A percentile compares a stretch with the other conserved stretches of the same genome.
These are phyloP conservation scores for Pseudogymnoascus sp. DNA, from an alignment of 2,329 filamentous ascomycete genomes.

Conservation along the genomic window DNA sequence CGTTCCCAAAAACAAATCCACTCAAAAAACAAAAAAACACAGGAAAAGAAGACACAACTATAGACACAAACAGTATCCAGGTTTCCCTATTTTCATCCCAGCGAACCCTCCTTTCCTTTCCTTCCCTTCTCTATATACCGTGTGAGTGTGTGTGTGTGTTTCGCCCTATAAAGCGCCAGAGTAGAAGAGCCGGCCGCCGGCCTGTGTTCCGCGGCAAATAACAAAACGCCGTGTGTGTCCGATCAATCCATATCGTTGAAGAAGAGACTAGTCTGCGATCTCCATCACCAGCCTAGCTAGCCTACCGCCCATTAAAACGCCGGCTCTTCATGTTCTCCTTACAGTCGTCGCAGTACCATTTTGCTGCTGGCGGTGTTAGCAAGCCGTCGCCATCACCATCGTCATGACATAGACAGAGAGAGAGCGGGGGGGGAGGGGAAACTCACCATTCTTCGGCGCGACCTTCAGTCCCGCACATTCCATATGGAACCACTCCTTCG, in stretches of 20 bases:
- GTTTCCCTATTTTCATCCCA: conserved; percentile 2
- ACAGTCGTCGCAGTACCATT: conserved; percentile 32
- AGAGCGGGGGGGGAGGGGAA: background rate
- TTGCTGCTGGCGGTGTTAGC: conserved; percentile 20
- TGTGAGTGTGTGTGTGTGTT: background rate
- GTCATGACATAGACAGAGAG: too few species aligned
- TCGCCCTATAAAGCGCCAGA: conserved; percentile 9
- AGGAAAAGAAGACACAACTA: background rate
- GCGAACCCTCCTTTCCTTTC: background rate
- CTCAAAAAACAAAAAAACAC: background rate
- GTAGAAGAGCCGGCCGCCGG: conserved; percentile 8
- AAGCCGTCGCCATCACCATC: background rate
- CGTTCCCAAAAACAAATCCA: background rate
- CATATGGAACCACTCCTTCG: conserved; percentile 77
- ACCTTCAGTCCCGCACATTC: conserved; percentile 74
- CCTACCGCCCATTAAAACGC: conserved; percentile 24
- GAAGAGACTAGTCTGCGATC: background rate
- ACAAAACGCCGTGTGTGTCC: background rate
- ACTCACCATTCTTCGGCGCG: conserved; percentile 53
- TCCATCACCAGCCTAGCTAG: background rate
- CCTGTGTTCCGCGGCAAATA: background rate
- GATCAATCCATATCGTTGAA: background rate
- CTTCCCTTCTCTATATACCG: background rate
- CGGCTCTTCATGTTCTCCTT: conserved; percentile 27
- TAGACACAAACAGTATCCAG: conserved; percentile 1